phyloP scores from a whole-genome alignment of 352 stramenopile species.

The Phytophthora pistaciae region DNA sequence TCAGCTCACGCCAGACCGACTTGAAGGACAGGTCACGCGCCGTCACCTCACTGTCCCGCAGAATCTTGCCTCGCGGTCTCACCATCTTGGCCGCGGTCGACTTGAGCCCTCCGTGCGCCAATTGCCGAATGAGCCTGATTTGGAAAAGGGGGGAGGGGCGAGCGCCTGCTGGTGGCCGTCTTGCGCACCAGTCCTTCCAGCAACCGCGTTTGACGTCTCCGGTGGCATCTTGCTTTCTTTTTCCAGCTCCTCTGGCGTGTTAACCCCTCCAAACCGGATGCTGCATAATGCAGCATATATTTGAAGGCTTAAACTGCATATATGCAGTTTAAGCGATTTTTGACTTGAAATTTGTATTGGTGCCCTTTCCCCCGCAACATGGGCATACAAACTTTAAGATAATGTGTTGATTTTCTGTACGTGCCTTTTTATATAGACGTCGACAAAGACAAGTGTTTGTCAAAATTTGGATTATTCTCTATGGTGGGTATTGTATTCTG shows the following conservation, averaged over 20 bases:
- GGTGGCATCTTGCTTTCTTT: too few relatives aligned
- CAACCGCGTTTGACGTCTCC: too few relatives aligned
- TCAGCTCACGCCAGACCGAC: slow-evolving; percentile 19
- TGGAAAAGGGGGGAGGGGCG: slow-evolving; percentile 5
- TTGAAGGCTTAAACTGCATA: slow-evolving; percentile 1
- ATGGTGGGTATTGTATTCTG: not conserved
- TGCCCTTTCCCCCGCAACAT: not conserved
- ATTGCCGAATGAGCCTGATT: slow-evolving; percentile 8
- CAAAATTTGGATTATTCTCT: not conserved
- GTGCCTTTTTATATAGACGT: not conserved
- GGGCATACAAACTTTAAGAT: not conserved
- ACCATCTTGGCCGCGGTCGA: slow-evolving; percentile 1
- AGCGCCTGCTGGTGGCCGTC: not conserved
- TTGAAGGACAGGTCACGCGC: slow-evolving; percentile 10
- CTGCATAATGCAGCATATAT: slow-evolving; percentile 1
- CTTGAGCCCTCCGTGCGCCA: not conserved
- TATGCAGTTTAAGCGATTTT: slow-evolving; percentile 2
- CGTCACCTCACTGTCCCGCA: slow-evolving; percentile 9
- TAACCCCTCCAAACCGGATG: too few relatives aligned
- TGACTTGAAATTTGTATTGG: slow-evolving; percentile 2
- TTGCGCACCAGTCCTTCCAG: too few relatives aligned
- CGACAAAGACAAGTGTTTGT: not conserved
- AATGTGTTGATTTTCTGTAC: not conserved
- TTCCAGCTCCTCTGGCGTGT: too few relatives aligned
- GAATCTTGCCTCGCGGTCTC: not conserved